These are phyloP conservation scores for Neoboletus subvelutipes DNA, from an alignment of 768 basidiomycete species.

Conservation along the genomic window DNA sequence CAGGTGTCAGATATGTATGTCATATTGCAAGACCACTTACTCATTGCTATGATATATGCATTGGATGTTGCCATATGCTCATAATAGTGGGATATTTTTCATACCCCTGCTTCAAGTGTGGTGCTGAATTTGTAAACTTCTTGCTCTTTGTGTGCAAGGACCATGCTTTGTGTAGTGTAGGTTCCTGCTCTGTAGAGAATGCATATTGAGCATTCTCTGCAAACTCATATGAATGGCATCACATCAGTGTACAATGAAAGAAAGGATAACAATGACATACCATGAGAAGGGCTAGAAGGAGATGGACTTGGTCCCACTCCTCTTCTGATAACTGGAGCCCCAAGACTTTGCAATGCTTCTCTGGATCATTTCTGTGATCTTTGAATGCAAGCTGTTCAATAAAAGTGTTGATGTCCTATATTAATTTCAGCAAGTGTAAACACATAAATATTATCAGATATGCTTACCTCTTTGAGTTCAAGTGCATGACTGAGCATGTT, in stretches of 20 bases:
- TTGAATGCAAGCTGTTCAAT: neutral
- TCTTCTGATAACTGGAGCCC: neutral
- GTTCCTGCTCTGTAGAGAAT: neutral
- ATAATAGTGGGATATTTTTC: neutral
- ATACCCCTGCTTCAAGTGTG: neutral
- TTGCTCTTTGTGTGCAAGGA: neutral
- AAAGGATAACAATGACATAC: neutral
- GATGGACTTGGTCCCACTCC: neutral
- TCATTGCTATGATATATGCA: neutral
- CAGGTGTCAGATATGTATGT: neutral
- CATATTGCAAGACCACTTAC: neutral
- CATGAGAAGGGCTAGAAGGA: neutral
- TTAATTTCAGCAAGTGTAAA: no score
- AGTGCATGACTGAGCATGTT: no score
- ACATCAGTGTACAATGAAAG: neutral
- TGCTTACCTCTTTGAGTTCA: no score
- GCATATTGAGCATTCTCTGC: neutral
- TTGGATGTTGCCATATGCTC: neutral
- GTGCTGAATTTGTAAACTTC: neutral
- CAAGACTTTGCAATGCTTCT: neutral
- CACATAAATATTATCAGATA: no score
- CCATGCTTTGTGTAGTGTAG: neutral
- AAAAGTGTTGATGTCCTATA: neutral
- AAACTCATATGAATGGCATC: neutral
- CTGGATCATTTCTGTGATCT: accelerated